A percentile compares a stretch with the other conserved stretches of the same genome.
phyloP scores from a whole-genome alignment of 139 green algal species.

The Gonium pectorale region DNA sequence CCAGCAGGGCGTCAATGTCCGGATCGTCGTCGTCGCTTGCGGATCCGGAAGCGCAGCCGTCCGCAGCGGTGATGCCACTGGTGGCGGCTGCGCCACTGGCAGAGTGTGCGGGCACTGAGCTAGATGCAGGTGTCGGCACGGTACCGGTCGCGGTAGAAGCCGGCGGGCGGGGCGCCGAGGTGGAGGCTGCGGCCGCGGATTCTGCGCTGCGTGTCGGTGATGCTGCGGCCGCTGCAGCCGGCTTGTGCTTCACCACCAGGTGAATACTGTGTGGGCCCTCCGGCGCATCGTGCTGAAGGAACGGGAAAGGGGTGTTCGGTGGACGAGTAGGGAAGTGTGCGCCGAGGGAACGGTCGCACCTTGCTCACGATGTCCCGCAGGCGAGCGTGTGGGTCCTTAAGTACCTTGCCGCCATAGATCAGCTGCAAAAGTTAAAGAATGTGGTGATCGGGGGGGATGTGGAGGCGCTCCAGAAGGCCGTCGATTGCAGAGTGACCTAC shows the following conservation, averaged over 20 bases:
- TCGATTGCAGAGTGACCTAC: constrained; percentile 35
- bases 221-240: background rate
- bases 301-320: background rate
- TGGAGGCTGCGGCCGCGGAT: background rate
- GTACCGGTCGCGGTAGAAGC: background rate
- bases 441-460: too few relatives aligned
- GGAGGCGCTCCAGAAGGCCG: too few relatives aligned
- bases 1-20: too few relatives aligned
- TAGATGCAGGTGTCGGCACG: too few relatives aligned
- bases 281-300: constrained; percentile 47
- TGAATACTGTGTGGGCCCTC: constrained; percentile 64
- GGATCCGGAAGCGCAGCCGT: too few relatives aligned
- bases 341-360: too few relatives aligned
- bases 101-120: too few relatives aligned
- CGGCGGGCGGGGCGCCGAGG: background rate
- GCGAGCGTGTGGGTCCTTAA: constrained; percentile 53
- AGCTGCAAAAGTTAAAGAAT: constrained; percentile 59
- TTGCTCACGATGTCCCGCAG: constrained; percentile 53
- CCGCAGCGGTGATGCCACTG: too few relatives aligned
- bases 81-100: background rate
- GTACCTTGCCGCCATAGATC: constrained; percentile 76
- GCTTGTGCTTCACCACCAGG: constrained; percentile 69
- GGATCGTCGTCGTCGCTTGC: too few relatives aligned
- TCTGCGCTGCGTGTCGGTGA: background rate
- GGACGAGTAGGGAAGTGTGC: too few relatives aligned